These are phyloP conservation scores for Hansenula lynferdii DNA, from an alignment of 1,139 yeast species.

Conservation along the genomic window DNA sequence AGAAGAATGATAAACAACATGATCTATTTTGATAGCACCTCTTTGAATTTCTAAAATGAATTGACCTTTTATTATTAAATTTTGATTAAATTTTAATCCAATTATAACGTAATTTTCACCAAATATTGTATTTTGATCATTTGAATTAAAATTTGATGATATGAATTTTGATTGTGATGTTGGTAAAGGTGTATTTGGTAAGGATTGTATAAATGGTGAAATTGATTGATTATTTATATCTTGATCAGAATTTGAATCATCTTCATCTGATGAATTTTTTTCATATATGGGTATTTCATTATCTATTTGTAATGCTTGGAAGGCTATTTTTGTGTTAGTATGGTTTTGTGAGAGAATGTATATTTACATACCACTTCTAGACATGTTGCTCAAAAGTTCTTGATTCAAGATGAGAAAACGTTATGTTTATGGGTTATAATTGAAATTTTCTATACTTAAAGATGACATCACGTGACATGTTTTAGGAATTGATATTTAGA, in stretches of 20 bases:
- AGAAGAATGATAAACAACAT: constrained; percentile 44
- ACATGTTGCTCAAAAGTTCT: background rate
- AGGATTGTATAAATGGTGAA: background rate
- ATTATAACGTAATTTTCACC: constrained; percentile 30
- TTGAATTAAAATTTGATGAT: constrained; percentile 31
- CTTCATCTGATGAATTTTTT: constrained; percentile 13
- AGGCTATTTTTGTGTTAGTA: constrained; percentile 8
- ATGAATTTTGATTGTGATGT: constrained; percentile 15
- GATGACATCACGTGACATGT: too few species aligned
- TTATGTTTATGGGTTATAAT: too few species aligned
- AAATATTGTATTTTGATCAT: constrained; percentile 33
- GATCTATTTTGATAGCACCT: constrained; percentile 56
- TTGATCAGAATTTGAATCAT: too few species aligned
- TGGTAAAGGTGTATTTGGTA: background rate
- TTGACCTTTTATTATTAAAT: constrained; percentile 54
- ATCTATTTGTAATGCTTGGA: constrained; percentile 11
- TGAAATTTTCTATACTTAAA: too few species aligned
- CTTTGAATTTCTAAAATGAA: constrained; percentile 45
- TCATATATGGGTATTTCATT: constrained; percentile 10
- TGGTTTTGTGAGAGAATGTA: too few species aligned
- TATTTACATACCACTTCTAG: constrained; percentile 2
- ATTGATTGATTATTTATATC: background rate
- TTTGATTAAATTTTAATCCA: constrained; percentile 44
- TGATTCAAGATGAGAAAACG: too few species aligned
- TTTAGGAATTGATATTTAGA: too few species aligned